Evolutionary conservation across 2,329 filamentous ascomycete species (phyloP).

Genomic region (Aaosphaeria arxii): DNA sequence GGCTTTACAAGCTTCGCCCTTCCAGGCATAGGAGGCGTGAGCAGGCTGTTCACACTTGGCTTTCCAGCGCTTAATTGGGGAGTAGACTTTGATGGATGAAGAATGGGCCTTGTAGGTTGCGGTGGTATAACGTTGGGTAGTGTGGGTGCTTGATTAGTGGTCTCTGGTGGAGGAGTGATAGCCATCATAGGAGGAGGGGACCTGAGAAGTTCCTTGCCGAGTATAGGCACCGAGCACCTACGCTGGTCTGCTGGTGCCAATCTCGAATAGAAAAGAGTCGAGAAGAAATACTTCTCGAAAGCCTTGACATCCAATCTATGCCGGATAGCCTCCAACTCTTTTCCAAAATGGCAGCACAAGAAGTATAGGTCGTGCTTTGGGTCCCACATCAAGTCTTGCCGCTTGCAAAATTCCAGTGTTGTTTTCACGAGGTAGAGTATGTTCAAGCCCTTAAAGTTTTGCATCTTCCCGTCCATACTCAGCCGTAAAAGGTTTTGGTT

Average conservation of each 20-base stretch:
- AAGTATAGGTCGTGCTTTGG: slow-evolving; percentile 26
- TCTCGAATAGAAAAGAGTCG: slow-evolving; percentile 16
- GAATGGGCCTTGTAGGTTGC: slow-evolving; percentile 1
- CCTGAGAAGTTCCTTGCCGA: slow-evolving; percentile 13
- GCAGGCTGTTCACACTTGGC: slow-evolving; percentile 4
- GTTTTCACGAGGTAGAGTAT: slow-evolving; percentile 27
- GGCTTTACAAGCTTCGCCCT: slow-evolving; percentile 3
- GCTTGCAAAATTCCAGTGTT: slow-evolving; percentile 20
- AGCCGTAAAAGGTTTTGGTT: slow-evolving; percentile 25
- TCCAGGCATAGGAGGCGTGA: slow-evolving; percentile 10
- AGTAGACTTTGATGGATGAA: slow-evolving; percentile 10
- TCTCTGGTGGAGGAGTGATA: slow-evolving; percentile 14
- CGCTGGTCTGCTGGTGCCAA: slow-evolving; percentile 20
- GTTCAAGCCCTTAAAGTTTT: slow-evolving; percentile 27
- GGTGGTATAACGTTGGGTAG: slow-evolving; percentile 4
- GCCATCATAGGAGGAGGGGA: slow-evolving; percentile 18
- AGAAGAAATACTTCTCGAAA: slow-evolving; percentile 24
- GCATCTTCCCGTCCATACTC: slow-evolving; percentile 17
- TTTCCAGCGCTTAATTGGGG: slow-evolving; percentile 8
- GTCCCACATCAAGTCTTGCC: slow-evolving; percentile 25
- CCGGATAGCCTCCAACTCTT: slow-evolving; percentile 21
- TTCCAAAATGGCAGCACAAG: slow-evolving; percentile 22
- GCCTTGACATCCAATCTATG: slow-evolving; percentile 17
- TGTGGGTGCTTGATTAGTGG: slow-evolving; percentile 1
- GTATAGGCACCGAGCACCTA: slow-evolving; percentile 21